These are phyloP conservation scores for Corylus heterophylla DNA, from an alignment of 306 rosid genomes.

Conservation along the genomic window DNA sequence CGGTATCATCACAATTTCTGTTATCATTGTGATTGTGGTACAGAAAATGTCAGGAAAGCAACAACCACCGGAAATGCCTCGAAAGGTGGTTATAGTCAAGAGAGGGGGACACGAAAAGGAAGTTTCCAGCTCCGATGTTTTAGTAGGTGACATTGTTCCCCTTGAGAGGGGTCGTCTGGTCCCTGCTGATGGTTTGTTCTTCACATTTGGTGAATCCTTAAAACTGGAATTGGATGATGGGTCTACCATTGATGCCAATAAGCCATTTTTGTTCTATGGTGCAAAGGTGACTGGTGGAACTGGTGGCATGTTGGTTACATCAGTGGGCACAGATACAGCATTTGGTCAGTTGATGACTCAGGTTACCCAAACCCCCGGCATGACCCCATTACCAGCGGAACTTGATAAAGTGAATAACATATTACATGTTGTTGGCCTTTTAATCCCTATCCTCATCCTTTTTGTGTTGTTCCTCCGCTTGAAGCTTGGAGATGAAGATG, in stretches of 20 bases:
- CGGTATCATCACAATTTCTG: slow-evolving; percentile 2
- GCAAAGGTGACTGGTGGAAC: slow-evolving; percentile 23
- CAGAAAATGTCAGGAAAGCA: not conserved
- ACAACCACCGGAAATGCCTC: not conserved
- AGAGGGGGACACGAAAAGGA: not conserved
- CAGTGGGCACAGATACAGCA: slow-evolving; percentile 17
- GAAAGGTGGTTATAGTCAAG: not conserved
- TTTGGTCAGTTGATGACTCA: slow-evolving; percentile 6
- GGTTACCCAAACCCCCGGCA: not conserved
- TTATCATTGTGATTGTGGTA: not conserved
- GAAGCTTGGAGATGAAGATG: not conserved
- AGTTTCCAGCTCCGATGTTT: not conserved
- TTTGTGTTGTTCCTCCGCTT: slow-evolving; percentile 12
- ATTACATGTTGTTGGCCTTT: slow-evolving; percentile 5
- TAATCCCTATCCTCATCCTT: slow-evolving; percentile 4
- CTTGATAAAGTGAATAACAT: slow-evolving; percentile 7
- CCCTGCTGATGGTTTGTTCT: slow-evolving; percentile 29
- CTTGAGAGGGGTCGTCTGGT: slow-evolving; percentile 4
- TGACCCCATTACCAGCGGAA: not conserved
- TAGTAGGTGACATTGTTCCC: slow-evolving; percentile 7
- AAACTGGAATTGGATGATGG: slow-evolving; percentile 3
- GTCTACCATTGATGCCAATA: not conserved
- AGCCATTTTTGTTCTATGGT: slow-evolving; percentile 29
- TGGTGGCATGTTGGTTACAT: slow-evolving; percentile 29
- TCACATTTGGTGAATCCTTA: slow-evolving; percentile 1